These are phyloP conservation scores for Fusarium sp. DNA, from an alignment of 2,329 filamentous ascomycete genomes.

Conservation along the genomic window DNA sequence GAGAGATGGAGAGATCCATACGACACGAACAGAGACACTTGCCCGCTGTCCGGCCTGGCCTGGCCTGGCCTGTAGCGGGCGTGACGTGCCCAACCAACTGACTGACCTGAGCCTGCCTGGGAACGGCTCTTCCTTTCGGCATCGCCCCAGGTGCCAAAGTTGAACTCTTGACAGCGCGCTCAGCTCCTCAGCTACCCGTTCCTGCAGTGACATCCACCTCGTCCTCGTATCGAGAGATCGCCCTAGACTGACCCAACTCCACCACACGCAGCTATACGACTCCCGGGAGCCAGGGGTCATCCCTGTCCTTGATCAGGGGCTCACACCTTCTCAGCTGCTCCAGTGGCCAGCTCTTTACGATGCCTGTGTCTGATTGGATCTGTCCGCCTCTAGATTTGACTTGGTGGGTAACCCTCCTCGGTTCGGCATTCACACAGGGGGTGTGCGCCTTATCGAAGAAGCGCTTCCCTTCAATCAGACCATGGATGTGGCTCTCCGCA, in stretches of 20 bases:
- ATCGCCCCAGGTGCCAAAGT: neutral
- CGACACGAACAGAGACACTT: slow-evolving; percentile 10
- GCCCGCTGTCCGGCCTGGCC: neutral
- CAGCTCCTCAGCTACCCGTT: neutral
- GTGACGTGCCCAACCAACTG: neutral
- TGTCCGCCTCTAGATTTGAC: neutral
- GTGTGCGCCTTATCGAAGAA: neutral
- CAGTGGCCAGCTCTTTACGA: slow-evolving; percentile 20
- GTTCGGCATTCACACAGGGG: slow-evolving; percentile 29
- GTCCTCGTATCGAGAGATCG: slow-evolving; percentile 33
- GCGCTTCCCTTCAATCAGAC: slow-evolving; percentile 2
- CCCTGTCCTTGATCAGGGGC: slow-evolving; percentile 35
- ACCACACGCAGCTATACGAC: slow-evolving; percentile 7
- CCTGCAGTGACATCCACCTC: slow-evolving; percentile 12
- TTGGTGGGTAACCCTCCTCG: slow-evolving; percentile 1
- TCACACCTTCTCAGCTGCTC: slow-evolving; percentile 26
- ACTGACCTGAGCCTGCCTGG: neutral
- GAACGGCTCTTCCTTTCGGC: neutral
- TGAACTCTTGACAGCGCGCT: neutral
- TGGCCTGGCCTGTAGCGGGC: neutral
- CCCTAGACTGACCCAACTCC: neutral
- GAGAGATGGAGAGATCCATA: neutral
- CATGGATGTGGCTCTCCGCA: slow-evolving; percentile 1
- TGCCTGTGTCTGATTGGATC: slow-evolving; percentile 24
- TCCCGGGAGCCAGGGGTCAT: slow-evolving; percentile 14